Evolutionary conservation across 2,329 filamentous ascomycete genomes (phyloP), one percentile per base, ranked within the genome.

Genomic region (Emmonsia crescens): DNA sequence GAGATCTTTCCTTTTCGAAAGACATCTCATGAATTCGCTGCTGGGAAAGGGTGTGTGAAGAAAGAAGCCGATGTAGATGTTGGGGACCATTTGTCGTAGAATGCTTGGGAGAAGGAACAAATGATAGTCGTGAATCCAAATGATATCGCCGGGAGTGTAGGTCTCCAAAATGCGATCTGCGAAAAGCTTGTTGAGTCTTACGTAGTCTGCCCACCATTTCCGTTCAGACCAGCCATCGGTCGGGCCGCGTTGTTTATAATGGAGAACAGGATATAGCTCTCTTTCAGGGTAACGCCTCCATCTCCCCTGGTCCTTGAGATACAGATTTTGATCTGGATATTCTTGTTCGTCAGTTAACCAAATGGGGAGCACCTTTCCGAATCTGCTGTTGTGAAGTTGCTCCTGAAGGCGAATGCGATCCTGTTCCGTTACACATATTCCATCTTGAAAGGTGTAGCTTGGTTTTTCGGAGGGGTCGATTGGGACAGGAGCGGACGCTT

Each of bases 181-280:
- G 69, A 96, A 96, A 65, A 91, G 86, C 71, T 91, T 87, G 77
- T 96, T 97, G 84, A 96, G 88, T 60, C 88, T 87, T 73, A 91
- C 89, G 76, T 96, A 97, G 76, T 97, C 91, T 31, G 88, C 85
- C 92, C 93, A 97, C 68, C 91, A 86, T 49, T 88, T 82, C 60
- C 89, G 86, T 72, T 94, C 89, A 21, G 85, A 85, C 67, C 89
- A 85, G 42, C 91, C 91, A 73, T 96, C 89, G 14, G 86, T 89
- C 1, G 93, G 91, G 73, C 92, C 90, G 71, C 96, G 89, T 71
- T 94, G 90, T 77, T 96, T 96, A 81, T 97, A 97, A 76, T 97
- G 93, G 73, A 96, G 91, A 10, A 96, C 82, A 0, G 90, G 91
- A 77, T 96, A 96, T 33, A 97, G 81, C 69, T 96, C 89, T 71